phyloP scores from a whole-genome alignment of 345 rosid species.

The Eucalyptus pauciflora region DNA sequence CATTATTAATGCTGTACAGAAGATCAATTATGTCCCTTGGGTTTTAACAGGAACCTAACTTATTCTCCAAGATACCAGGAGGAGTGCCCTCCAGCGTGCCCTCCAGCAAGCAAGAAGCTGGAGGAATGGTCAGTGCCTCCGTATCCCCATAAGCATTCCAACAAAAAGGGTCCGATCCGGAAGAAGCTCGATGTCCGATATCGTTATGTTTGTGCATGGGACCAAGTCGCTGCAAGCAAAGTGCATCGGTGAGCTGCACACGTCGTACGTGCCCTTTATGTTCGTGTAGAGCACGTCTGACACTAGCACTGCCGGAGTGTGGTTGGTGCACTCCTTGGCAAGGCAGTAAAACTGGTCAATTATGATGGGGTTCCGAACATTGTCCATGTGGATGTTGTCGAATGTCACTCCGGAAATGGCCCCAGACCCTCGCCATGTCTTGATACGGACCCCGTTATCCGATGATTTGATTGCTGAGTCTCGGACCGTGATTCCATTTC shows the following conservation, averaged over 20 bases:
- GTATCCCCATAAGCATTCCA: conserved; percentile 81
- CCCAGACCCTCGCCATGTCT: conserved; percentile 96
- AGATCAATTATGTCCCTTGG: not conserved
- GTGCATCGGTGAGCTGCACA: conserved; percentile 71
- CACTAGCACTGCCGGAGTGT: conserved; percentile 61
- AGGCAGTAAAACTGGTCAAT: conserved; percentile 80
- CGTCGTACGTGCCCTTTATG: conserved; percentile 75
- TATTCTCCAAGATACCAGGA: not conserved
- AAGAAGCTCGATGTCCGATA: conserved; percentile 62
- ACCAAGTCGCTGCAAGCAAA: conserved; percentile 78
- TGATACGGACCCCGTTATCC: conserved; percentile 76
- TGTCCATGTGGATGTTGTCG: conserved; percentile 68
- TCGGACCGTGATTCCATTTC: conserved; percentile 31
- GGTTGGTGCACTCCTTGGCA: conserved; percentile 56
- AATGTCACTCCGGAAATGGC: conserved; percentile 58
- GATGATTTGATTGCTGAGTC: conserved; percentile 59
- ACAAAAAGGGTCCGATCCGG: conserved; percentile 68
- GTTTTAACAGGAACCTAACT: not conserved
- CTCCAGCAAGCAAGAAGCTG: conserved; percentile 17
- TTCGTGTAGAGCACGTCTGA: conserved; percentile 52
- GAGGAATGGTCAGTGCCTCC: conserved; percentile 22
- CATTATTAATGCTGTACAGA: not conserved
- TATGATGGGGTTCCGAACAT: conserved; percentile 74
- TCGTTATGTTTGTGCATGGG: conserved; percentile 73
- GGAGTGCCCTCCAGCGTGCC: not conserved